phyloP scores from a whole-genome alignment of 345 rosid species.

The Salix udensis region DNA sequence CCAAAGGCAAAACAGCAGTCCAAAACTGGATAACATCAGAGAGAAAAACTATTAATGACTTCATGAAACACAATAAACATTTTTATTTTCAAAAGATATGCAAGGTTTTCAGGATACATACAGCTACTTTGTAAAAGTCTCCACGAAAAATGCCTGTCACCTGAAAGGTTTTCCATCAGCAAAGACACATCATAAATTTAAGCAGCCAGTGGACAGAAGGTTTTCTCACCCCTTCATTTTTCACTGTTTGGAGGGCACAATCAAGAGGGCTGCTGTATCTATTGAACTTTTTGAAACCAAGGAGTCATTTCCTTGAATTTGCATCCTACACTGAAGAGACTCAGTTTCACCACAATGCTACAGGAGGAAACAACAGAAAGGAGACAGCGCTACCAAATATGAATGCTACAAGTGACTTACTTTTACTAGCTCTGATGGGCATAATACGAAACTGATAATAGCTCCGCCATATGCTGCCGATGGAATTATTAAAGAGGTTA shows the following conservation, averaged over 20 bases:
- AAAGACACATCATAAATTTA: neutral
- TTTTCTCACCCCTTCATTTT: conserved; percentile 83
- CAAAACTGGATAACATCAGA: conserved; percentile 50
- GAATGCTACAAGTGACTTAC: conserved; percentile 29
- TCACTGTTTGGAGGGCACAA: conserved; percentile 72
- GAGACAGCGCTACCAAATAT: neutral
- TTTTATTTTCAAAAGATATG: neutral
- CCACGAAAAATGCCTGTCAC: conserved; percentile 86
- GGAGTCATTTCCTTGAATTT: conserved; percentile 86
- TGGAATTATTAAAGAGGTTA: conserved; percentile 55
- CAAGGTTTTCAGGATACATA: conserved; percentile 39
- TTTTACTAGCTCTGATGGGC: conserved; percentile 90
- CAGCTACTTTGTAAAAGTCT: conserved; percentile 83
- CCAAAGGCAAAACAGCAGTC: conserved; percentile 77
- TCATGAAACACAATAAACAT: neutral
- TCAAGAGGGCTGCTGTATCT: conserved; percentile 74
- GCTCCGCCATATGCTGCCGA: conserved; percentile 90
- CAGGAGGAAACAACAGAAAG: conserved; percentile 6
- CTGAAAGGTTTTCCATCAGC: conserved; percentile 53
- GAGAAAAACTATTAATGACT: neutral
- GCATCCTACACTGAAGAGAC: conserved; percentile 92
- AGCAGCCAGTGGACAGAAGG: conserved; percentile 12
- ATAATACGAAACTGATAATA: conserved; percentile 76
- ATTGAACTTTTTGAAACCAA: conserved; percentile 50
- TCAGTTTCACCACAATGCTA: conserved; percentile 34